Conservation (phyloP, 2,329 filamentous ascomycete species). For the Fusarium concolor region DNA sequence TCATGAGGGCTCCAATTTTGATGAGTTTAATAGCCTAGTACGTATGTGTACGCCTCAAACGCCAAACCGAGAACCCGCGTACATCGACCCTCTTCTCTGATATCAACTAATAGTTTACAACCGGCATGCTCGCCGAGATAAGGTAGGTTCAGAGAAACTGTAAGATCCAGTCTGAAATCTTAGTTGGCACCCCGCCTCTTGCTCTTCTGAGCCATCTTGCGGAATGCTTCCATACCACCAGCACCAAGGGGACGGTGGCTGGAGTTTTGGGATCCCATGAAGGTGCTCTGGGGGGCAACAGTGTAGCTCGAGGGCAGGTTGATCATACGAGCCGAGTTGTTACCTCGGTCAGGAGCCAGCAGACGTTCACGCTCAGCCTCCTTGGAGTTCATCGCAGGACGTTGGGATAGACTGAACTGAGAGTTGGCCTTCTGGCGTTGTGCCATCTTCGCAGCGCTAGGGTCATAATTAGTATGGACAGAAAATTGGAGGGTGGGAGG, state of each 20-base stretch:
- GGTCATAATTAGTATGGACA: constrained; percentile 28
- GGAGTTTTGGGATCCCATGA: constrained; percentile 62
- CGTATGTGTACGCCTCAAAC: constrained; percentile 40
- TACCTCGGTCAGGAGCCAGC: constrained; percentile 65
- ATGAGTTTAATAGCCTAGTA: constrained; percentile 23
- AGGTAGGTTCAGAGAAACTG: neutral
- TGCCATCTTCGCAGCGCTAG: constrained; percentile 65
- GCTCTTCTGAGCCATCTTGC: constrained; percentile 72
- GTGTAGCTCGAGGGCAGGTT: constrained; percentile 69
- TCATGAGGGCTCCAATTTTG: constrained; percentile 17
- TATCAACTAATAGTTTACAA: constrained; percentile 39
- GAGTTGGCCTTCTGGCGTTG: constrained; percentile 62
- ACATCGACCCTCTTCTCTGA: constrained; percentile 34
- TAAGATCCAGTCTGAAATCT: neutral
- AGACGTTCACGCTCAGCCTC: constrained; percentile 69
- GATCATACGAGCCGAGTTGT: constrained; percentile 68
- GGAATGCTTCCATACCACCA: constrained; percentile 73
- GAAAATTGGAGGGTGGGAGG: neutral
- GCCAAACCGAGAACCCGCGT: constrained; percentile 33
- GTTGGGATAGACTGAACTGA: constrained; percentile 63
- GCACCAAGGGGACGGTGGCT: constrained; percentile 72
- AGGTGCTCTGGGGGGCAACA: constrained; percentile 71
- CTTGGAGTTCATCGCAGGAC: constrained; percentile 57
- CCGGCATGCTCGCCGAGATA: constrained; percentile 5
- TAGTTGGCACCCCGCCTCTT: constrained; percentile 59